phyloP scores from a whole-genome alignment of 768 basidiomycete species.

The Agrocybe praecox region DNA sequence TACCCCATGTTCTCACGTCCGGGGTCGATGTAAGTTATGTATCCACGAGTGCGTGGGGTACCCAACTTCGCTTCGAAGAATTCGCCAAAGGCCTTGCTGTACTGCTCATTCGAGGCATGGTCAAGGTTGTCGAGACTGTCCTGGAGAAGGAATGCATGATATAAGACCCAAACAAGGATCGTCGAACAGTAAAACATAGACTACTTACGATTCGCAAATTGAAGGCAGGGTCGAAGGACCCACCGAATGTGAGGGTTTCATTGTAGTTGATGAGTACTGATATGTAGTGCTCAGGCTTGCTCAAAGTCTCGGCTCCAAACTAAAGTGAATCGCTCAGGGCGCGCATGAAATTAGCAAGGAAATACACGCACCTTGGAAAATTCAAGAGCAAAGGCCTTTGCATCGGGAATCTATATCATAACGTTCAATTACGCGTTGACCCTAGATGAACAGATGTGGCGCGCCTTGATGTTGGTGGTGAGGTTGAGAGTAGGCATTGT shows the following conservation, averaged over 20 bases:
- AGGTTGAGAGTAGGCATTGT: conserved; percentile 46
- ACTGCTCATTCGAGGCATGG: conserved; percentile 46
- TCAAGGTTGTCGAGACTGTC: conserved; percentile 58
- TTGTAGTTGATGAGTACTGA: conserved; percentile 57
- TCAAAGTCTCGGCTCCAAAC: conserved; percentile 54
- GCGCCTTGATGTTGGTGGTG: conserved; percentile 45
- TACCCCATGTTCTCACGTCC: conserved; percentile 52
- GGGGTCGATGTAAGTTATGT: conserved; percentile 60
- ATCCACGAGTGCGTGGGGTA: conserved; percentile 53
- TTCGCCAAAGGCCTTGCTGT: conserved; percentile 55
- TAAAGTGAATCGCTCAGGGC: conserved; percentile 20
- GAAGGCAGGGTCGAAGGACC: conserved; percentile 69
- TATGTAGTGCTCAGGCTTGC: conserved; percentile 58
- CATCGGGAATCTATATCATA: conserved; percentile 31
- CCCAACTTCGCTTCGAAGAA: conserved; percentile 60
- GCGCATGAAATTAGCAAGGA: not conserved
- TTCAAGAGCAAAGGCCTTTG: conserved; percentile 46
- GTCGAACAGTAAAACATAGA: not conserved
- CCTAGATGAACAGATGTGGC: not conserved
- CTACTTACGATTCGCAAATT: conserved; percentile 56
- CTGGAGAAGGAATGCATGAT: conserved; percentile 30
- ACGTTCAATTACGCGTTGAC: conserved; percentile 1
- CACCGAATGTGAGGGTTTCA: conserved; percentile 60
- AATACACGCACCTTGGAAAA: conserved; percentile 53
- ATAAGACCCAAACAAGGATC: not conserved